Evolutionary conservation across 345 rosid genomes (phyloP).

Genomic region (Gossypioides kirkii): DNA sequence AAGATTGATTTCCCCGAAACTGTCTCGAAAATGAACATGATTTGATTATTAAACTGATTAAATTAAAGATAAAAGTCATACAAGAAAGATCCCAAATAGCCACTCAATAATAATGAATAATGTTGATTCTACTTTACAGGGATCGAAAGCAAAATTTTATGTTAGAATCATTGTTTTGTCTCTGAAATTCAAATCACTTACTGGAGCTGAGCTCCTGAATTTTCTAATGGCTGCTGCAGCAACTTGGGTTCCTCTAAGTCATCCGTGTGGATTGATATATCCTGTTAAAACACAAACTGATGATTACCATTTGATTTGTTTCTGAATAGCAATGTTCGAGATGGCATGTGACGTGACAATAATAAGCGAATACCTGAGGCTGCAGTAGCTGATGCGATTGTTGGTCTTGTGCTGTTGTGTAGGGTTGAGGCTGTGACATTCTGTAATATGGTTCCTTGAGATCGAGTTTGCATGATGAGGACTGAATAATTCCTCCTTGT

Average conservation of each 20-base stretch:
- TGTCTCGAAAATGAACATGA: neutral
- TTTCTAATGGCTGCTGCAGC: conserved; percentile 52
- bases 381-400: conserved; percentile 57
- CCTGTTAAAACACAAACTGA: conserved; percentile 37
- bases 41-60: conserved; percentile 14
- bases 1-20: no score
- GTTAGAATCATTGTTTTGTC: neutral
- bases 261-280: conserved; percentile 43
- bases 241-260: conserved; percentile 69
- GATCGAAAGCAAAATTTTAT: conserved; percentile 8
- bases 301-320: neutral
- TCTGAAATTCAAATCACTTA: conserved; percentile 13
- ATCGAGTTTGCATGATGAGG: conserved; percentile 83
- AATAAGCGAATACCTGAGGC: conserved; percentile 47
- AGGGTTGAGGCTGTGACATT: conserved; percentile 93
- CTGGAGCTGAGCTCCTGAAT: conserved; percentile 41
- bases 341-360: neutral
- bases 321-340: neutral
- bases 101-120: conserved; percentile 2
- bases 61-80: conserved; percentile 2
- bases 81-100: conserved; percentile 14
- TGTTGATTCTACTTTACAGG: conserved; percentile 18
- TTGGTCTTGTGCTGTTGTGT: conserved; percentile 70
- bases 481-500: conserved; percentile 90
- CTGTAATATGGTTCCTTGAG: conserved; percentile 95